These are phyloP conservation scores for Aspergillus nidulans DNA, from an alignment of 495 filamentous ascomycete species.

Conservation along the genomic window DNA sequence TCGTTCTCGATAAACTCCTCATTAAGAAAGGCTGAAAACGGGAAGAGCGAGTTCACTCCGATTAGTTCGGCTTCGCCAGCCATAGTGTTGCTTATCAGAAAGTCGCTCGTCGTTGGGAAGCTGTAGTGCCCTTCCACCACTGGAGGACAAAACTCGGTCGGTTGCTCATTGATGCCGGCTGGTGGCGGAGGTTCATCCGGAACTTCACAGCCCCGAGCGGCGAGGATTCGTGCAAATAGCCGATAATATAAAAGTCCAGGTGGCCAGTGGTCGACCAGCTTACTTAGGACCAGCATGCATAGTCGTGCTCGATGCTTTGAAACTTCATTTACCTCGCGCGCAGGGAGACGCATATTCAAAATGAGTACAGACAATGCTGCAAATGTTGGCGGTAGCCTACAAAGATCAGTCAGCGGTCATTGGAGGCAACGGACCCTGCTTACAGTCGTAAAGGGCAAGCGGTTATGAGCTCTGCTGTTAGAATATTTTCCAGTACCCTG, in stretches of 20 bases:
- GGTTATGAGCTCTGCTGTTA: not conserved
- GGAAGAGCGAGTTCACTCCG: not conserved
- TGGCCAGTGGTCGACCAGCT: conserved; percentile 2
- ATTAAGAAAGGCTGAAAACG: not conserved
- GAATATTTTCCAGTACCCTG: conserved; percentile 4
- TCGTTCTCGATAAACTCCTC: not conserved
- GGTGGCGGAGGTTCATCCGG: not conserved
- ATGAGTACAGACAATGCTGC: not conserved
- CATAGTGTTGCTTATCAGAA: not conserved
- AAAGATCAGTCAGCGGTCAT: not conserved
- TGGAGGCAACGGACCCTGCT: not conserved
- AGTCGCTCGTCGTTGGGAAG: too few relatives aligned
- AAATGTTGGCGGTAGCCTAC: not conserved
- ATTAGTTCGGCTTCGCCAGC: not conserved
- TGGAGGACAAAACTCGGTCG: too few relatives aligned
- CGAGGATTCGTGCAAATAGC: conserved; percentile 5
- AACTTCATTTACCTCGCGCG: conserved; percentile 11
- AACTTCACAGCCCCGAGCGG: not conserved
- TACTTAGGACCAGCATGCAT: conserved; percentile 19
- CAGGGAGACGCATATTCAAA: conserved; percentile 10
- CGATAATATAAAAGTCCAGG: conserved; percentile 2
- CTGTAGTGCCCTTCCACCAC: too few relatives aligned
- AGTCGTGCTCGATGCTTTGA: conserved; percentile 21
- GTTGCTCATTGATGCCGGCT: too few relatives aligned
- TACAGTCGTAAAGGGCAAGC: not conserved